These are phyloP conservation scores for Pichia sp. DNA, from an alignment of 1,139 yeast species.

Conservation along the genomic window DNA sequence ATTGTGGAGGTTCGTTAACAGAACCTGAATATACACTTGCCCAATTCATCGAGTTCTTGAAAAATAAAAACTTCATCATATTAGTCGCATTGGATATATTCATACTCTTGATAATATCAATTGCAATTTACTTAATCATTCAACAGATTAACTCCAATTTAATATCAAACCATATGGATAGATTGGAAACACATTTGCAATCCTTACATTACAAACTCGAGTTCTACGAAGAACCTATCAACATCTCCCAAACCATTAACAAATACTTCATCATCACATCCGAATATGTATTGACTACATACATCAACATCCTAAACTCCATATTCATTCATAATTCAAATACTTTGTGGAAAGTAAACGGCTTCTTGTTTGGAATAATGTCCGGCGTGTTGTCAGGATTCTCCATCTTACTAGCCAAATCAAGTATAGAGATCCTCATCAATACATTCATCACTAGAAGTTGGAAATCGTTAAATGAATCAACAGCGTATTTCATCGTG, in stretches of 20 bases:
- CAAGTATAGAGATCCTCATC: conserved; percentile 68
- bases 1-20: conserved; percentile 57
- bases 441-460: conserved; percentile 40
- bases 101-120: conserved; percentile 29
- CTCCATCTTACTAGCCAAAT: conserved; percentile 80
- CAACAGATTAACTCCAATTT: conserved; percentile 4
- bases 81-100: conserved; percentile 43
- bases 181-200: background rate
- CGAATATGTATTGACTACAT: background rate
- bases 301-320: background rate
- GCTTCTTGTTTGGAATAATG: conserved; percentile 62
- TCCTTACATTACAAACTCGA: background rate
- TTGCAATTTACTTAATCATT: conserved; percentile 27
- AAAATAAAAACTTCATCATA: conserved; percentile 38
- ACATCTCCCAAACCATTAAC: background rate
- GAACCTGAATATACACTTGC: conserved; percentile 51
- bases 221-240: background rate
- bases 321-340: conserved; percentile 15
- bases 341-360: conserved; percentile 38
- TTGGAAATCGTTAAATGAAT: conserved; percentile 26
- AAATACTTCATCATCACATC: background rate
- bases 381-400: conserved; percentile 87
- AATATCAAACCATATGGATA: background rate
- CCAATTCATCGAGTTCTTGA: conserved; percentile 44
- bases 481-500: conserved; percentile 51